Base-by-base conservation (phyloP, 2,329 filamentous ascomycete species). In the Aciculosporium take region DNA sequence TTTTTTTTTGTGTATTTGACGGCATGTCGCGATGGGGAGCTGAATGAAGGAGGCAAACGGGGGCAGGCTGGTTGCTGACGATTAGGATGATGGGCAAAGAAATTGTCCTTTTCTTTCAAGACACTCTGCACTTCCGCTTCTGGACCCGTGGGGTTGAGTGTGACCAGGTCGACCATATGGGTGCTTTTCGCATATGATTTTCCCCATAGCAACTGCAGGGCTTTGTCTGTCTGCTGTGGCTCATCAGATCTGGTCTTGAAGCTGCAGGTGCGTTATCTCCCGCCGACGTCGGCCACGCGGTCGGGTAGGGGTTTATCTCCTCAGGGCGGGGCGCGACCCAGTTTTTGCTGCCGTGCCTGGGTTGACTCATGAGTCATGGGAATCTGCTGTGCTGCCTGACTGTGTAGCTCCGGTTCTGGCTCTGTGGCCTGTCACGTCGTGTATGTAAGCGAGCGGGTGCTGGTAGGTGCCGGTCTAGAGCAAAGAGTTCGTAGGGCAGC, bases 331-430 rank as follows among this genome's bases (percentile, higher is more conserved):
- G 20, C 33, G n/a, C n/a, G n/a, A n/a, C n/a, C 42, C 23, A 39
- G n/a, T 42, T 45, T 46, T 44, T 20, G 13, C n/a, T 28, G 32
- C 37, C 27, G 28, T 33, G 36, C 20, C 29, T 13, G 29, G 18
- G 21, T 47, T 42, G 45, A 47, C 47, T 51, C 48, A 49, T 48
- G 42, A 40, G 15, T 24, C 15, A 40, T n/a, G n/a, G n/a, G n/a
- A n/a, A n/a, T n/a, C n/a, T n/a, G n/a, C n/a, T n/a, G n/a, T n/a
- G n/a, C n/a, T n/a, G n/a, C n/a, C n/a, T n/a, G n/a, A 18, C 6
- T 30, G 12, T 28, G 7, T 25, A 42, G 32, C 34, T 27, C 34
- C 39, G 36, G 41, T 29, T 39, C 27, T 37, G 35, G 33, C 10
- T n/a, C n/a, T n/a, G n/a, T n/a, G n/a, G n/a, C n/a, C n/a, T n/a